A percentile compares a stretch with the other conserved stretches of the same genome.
These are phyloP conservation scores for Acacia concinna DNA, from an alignment of 331 rosid genomes.

Conservation along the genomic window DNA sequence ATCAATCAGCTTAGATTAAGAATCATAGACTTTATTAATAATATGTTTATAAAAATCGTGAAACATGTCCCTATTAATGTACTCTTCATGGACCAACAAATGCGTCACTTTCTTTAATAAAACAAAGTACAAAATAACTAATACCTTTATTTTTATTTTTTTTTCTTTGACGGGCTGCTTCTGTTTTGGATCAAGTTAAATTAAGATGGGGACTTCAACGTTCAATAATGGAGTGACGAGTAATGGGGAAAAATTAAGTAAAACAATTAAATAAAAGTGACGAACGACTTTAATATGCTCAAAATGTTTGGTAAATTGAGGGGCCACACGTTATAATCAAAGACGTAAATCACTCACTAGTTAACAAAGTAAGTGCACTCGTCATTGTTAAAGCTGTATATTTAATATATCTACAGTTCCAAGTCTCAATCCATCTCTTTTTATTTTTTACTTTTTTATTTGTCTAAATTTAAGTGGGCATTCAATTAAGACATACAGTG, in stretches of 20 bases:
- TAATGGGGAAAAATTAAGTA: not conserved
- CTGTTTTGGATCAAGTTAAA: conserved; percentile 51
- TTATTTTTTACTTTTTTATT: not conserved
- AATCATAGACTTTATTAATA: not conserved
- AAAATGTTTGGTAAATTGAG: conserved; percentile 26
- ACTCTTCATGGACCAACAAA: conserved; percentile 22
- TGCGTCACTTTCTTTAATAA: conserved; percentile 34
- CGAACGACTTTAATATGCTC: conserved; percentile 39
- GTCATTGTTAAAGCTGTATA: conserved; percentile 34
- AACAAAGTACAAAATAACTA: conserved; percentile 39
- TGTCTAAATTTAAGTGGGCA: conserved; percentile 6
- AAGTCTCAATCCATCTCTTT: not conserved
- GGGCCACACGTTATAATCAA: conserved; percentile 44
- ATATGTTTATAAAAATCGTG: not conserved
- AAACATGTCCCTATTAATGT: not conserved
- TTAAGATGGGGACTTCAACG: conserved; percentile 31
- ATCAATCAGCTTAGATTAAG: not conserved
- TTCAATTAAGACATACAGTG: conserved; percentile 3
- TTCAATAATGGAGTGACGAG: conserved; percentile 33
- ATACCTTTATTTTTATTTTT: conserved; percentile 19
- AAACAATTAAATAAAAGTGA: conserved; percentile 13
- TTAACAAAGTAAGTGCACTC: conserved; percentile 32
- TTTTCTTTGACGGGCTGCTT: conserved; percentile 35
- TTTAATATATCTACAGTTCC: not conserved
- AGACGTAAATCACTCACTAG: conserved; percentile 57